Conservation (phyloP, 805 yeast genomes). For the Saccharomyces paradoxus region DNA sequence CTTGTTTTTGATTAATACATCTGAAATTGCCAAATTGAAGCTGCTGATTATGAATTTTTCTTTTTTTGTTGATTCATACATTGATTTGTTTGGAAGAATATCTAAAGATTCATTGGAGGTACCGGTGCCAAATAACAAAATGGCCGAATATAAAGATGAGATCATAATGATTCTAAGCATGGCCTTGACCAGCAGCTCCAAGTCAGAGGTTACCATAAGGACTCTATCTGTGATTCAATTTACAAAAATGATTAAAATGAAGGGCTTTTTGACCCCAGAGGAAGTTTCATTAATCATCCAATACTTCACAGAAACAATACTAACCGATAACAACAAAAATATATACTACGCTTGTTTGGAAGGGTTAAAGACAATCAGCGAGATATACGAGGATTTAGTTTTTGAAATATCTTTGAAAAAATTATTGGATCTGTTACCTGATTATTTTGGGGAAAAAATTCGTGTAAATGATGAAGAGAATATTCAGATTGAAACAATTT, state of each 20-base stretch:
- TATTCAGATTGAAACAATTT: constrained; percentile 28
- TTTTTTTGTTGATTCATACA: constrained; percentile 45
- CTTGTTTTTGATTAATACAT: constrained; percentile 31
- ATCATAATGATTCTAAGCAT: constrained; percentile 61
- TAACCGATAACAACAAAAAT: constrained; percentile 43
- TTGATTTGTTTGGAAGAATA: constrained; percentile 35
- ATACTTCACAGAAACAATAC: constrained; percentile 53
- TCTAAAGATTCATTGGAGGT: constrained; percentile 1
- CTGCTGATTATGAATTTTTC: constrained; percentile 52
- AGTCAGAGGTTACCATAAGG: constrained; percentile 60
- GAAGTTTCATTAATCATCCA: constrained; percentile 59
- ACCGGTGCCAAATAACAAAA: constrained; percentile 26
- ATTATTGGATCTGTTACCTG: constrained; percentile 44
- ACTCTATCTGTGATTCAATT: constrained; percentile 59
- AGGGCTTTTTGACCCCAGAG: constrained; percentile 39
- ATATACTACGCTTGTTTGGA: constrained; percentile 46
- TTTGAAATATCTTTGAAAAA: constrained; percentile 46
- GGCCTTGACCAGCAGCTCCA: constrained; percentile 58
- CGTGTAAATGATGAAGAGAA: constrained; percentile 19
- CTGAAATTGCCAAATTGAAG: constrained; percentile 50
- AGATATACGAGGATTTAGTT: constrained; percentile 32
- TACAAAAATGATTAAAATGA: constrained; percentile 45
- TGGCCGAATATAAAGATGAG: constrained; percentile 52
- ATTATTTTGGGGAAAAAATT: constrained; percentile 29
- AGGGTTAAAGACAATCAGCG: constrained; percentile 42